phyloP scores from a whole-genome alignment of 1,139 yeast genomes.

The Geotrichum reessii region DNA sequence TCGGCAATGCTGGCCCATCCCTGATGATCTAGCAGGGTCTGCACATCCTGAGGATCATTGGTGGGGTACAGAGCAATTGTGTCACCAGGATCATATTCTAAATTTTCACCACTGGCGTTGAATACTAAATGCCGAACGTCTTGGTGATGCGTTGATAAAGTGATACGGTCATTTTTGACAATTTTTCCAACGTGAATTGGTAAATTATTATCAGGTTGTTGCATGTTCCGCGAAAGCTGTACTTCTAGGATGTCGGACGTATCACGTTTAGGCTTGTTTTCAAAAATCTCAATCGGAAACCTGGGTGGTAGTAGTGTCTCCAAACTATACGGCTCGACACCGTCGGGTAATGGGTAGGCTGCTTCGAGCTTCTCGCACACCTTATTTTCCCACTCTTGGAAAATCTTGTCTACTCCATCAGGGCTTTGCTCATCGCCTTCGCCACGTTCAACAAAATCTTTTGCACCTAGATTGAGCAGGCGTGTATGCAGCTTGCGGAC shows the following conservation, averaged over 20 bases:
- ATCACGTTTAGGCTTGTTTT: conserved; percentile 30
- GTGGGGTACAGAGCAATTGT: conserved; percentile 70
- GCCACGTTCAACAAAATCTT: conserved; percentile 62
- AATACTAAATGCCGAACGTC: conserved; percentile 71
- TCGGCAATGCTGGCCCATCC: conserved; percentile 72
- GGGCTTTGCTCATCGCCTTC: conserved; percentile 86
- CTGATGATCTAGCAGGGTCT: conserved; percentile 60
- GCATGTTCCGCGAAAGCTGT: conserved; percentile 30
- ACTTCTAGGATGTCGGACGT: conserved; percentile 27
- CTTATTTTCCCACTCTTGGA: conserved; percentile 62
- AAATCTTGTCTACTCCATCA: conserved; percentile 74
- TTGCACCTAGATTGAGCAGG: conserved; percentile 73
- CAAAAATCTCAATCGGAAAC: conserved; percentile 24
- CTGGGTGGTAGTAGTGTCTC: conserved; percentile 42
- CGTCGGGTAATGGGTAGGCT: conserved; percentile 28
- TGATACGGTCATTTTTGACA: conserved; percentile 51
- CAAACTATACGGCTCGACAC: conserved; percentile 17
- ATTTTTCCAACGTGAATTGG: conserved; percentile 41
- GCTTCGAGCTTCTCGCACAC: conserved; percentile 43
- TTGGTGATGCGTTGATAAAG: conserved; percentile 72
- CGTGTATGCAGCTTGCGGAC: conserved; percentile 75
- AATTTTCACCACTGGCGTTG: conserved; percentile 23
- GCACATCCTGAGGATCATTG: conserved; percentile 61
- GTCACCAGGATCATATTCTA: conserved; percentile 61
- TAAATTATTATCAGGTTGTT: conserved; percentile 23